Evolutionary conservation across 305 asterid genomes (phyloP).

Genomic region (Fraxinus albicans): DNA sequence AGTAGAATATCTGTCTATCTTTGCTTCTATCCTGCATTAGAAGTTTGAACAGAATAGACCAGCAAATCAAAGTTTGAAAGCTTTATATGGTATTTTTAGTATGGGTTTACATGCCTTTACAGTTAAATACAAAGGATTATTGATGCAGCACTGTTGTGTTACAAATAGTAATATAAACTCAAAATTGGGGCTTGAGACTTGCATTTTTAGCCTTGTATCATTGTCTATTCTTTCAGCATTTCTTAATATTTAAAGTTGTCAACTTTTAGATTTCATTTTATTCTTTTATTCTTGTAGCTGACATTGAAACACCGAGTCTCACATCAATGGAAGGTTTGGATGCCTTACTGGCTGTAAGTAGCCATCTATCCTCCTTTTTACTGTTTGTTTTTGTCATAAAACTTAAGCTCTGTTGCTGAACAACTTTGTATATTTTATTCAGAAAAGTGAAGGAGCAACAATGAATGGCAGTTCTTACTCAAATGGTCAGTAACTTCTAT

Average conservation of each 20-base stretch:
- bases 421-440: slow-evolving; percentile 24
- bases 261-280: background rate
- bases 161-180: background rate
- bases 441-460: slow-evolving; percentile 33
- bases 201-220: background rate
- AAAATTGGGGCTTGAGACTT: slow-evolving; percentile 2
- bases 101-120: background rate
- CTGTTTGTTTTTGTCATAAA: background rate
- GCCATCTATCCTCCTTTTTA: slow-evolving; percentile 1
- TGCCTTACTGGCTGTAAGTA: slow-evolving; percentile 54
- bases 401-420: slow-evolving; percentile 19
- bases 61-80: background rate
- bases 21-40: background rate
- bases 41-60: background rate
- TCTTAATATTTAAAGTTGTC: background rate
- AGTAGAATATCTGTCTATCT: slow-evolving; percentile 21
- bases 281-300: slow-evolving; percentile 35
- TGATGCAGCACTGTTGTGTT: background rate
- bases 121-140: slow-evolving; percentile 1
- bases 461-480: slow-evolving; percentile 34
- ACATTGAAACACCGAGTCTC: slow-evolving; percentile 48
- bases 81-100: background rate
- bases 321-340: slow-evolving; percentile 81
- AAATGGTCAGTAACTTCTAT: slow-evolving; percentile 47
- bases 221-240: slow-evolving; percentile 10